Evolutionary conservation across 805 yeast species (phyloP).

Genomic region (Myxozyma udenii): DNA sequence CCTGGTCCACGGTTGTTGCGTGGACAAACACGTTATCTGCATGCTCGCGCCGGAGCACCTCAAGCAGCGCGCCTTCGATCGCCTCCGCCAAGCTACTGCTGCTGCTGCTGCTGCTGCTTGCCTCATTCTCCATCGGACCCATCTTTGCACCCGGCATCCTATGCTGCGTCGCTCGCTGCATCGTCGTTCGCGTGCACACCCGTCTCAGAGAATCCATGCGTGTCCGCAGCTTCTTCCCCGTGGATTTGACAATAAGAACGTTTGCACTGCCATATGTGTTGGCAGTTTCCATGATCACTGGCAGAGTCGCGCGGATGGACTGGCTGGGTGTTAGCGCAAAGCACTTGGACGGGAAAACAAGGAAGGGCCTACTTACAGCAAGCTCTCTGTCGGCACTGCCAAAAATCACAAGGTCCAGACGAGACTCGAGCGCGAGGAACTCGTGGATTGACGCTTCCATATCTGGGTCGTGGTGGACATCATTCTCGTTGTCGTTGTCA

Average conservation of each 20-base stretch:
- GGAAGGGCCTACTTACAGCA: background rate
- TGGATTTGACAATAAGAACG: conserved; percentile 12
- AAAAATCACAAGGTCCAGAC: conserved; percentile 21
- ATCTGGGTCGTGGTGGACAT: background rate
- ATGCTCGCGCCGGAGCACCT: background rate
- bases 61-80: background rate
- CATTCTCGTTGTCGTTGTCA: background rate
- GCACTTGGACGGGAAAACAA: background rate
- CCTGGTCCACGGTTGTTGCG: conserved; percentile 14
- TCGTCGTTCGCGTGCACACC: conserved; percentile 1
- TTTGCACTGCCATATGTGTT: conserved; percentile 15
- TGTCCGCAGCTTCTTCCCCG: conserved; percentile 9
- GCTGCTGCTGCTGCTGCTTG: background rate
- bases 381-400: conserved; percentile 13
- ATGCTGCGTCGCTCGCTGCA: background rate
- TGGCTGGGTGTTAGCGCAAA: background rate
- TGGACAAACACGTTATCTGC: conserved; percentile 19
- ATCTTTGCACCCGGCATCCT: background rate
- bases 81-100: conserved; percentile 11
- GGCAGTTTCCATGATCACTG: conserved; percentile 11
- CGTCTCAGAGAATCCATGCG: conserved; percentile 22
- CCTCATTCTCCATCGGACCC: background rate
- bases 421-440: conserved; percentile 13
- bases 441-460: conserved; percentile 5
- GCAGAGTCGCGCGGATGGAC: conserved; percentile 11